Evolutionary conservation across 2,329 filamentous ascomycete genomes (phyloP).

Genomic region (Sporothrix brasiliensis): DNA sequence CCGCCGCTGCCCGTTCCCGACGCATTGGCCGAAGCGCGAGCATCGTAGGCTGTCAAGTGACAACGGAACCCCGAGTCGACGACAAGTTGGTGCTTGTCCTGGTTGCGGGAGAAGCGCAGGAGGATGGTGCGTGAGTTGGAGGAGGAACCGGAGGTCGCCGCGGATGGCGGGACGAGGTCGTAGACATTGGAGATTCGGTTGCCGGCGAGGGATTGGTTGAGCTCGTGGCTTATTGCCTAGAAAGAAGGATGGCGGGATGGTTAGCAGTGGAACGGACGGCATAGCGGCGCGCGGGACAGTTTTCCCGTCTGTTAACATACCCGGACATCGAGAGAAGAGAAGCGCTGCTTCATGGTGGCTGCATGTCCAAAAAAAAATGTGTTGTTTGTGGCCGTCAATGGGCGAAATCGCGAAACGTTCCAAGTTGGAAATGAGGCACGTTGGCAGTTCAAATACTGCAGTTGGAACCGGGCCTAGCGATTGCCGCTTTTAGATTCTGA

Average conservation of each 20-base stretch:
- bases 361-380: neutral
- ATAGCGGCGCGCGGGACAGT: neutral
- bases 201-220: slow-evolving; percentile 72
- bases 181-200: slow-evolving; percentile 92
- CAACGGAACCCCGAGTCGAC: slow-evolving; percentile 96
- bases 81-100: slow-evolving; percentile 84
- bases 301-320: slow-evolving; percentile 40
- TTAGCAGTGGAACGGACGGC: neutral
- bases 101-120: slow-evolving; percentile 90
- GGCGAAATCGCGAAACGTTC: neutral
- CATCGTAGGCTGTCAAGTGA: slow-evolving; percentile 82
- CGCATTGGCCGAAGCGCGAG: slow-evolving; percentile 72
- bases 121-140: slow-evolving; percentile 80
- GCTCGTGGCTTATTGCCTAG: slow-evolving; percentile 92
- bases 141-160: slow-evolving; percentile 25
- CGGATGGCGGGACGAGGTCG: slow-evolving; percentile 61
- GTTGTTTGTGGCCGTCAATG: slow-evolving; percentile 2
- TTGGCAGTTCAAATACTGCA: slow-evolving; percentile 20
- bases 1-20: slow-evolving; percentile 9
- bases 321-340: slow-evolving; percentile 61
- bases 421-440: neutral
- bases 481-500: slow-evolving; percentile 16
- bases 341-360: slow-evolving; percentile 58
- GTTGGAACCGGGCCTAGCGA: slow-evolving; percentile 7
- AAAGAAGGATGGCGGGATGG: slow-evolving; percentile 4